Base-by-base conservation (phyloP, 371 early-diverging fungal genomes). In the Mortierella sp. region DNA sequence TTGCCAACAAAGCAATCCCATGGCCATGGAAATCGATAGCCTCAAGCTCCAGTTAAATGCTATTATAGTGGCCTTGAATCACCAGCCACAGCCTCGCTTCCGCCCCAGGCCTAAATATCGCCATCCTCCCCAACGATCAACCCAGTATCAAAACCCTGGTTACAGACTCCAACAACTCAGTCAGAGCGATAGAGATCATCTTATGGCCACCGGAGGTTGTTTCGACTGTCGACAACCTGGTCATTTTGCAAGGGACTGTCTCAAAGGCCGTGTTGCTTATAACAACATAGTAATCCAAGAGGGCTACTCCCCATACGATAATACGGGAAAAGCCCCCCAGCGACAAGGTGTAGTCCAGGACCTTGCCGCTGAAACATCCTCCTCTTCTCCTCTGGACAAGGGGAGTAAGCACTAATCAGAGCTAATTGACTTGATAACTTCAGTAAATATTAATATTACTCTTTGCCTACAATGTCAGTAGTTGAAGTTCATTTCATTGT, bases 341-440 rank as follows among this genome's bases (percentile, higher is more conserved):
- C 62, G 39, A 61, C 40, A 22, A 61, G 62, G 39, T 14, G 22
- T 37, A 61, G 62, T 39, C 62, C 62, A 39, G 40, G 37, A n/a
- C 40, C 40, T 40, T 22, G 40, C 37, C 39, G 43, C 40, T 40
- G 62, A 8, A 12, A n/a, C 62, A 35, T 10, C 40, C 20, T 40
- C 62, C 39, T 14, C 37, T 61, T 37, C 12, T 40, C 62, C 43
- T 39, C 62, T 35, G 22, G 62, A 61, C 62, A n/a, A 39, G 18
- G 62, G 30, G 24, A 39, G n/a, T 61, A 40, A 61, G 52, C 52
- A 24, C n/a, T 3, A 52, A 52, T 52, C 52, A 52, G 16, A 43
- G 43, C 11, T 43, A 43, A 43, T 1, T 43, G 30, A 30, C 30
- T 1, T 30, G 30, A 30, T 4, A 30, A 45, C 47, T 14, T 45